These are phyloP conservation scores for Fusarium mangiferae DNA, from an alignment of 2,329 filamentous ascomycete species.

Conservation along the genomic window DNA sequence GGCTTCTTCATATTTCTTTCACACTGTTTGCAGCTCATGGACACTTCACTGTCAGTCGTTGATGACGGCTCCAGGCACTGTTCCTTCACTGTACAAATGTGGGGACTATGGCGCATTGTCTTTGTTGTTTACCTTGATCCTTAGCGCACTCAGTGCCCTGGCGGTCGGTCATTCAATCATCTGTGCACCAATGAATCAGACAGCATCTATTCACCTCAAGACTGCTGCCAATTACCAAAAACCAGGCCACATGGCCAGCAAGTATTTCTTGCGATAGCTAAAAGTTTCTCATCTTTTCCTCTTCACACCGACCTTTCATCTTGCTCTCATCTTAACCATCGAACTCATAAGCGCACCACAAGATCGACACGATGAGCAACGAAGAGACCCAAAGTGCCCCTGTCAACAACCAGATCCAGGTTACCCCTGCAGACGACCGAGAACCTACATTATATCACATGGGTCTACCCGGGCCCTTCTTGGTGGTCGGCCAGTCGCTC, in stretches of 20 bases:
- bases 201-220: rapidly evolving
- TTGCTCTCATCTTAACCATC: neutral
- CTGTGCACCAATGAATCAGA: neutral
- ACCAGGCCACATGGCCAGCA: neutral
- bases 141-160: neutral
- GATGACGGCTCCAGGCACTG: rapidly evolving
- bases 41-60: neutral
- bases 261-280: too few relatives aligned
- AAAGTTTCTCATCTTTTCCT: rapidly evolving
- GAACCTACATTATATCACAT: neutral
- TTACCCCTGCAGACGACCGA: rapidly evolving
- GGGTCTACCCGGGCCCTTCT: neutral
- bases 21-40: rapidly evolving
- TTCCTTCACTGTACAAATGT: neutral
- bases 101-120: neutral
- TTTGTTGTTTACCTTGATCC: neutral
- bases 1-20: rapidly evolving
- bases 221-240: too few relatives aligned
- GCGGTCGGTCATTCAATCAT: neutral
- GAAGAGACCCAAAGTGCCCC: rapidly evolving
- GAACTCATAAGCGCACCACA: rapidly evolving
- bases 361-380: neutral
- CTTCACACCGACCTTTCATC: neutral
- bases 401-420: rapidly evolving
- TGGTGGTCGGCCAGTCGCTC: neutral